These are phyloP conservation scores for Microcyclospora pomicola DNA, from an alignment of 2,329 filamentous ascomycete genomes.

Conservation along the genomic window DNA sequence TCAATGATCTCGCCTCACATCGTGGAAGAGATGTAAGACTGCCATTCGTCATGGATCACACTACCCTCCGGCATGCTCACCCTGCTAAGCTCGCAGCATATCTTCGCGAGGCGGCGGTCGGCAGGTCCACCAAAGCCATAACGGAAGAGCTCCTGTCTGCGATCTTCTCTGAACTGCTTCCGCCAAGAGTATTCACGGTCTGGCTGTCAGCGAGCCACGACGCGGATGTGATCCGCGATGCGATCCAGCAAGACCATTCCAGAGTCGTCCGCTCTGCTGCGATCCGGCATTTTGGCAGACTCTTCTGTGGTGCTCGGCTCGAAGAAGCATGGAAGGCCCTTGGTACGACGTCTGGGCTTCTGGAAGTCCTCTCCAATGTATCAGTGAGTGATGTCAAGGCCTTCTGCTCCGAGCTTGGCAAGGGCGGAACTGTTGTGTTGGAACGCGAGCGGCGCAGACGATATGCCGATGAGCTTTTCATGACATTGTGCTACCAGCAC, in stretches of 20 bases:
- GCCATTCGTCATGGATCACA: too few relatives aligned
- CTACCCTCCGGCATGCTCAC: too few relatives aligned
- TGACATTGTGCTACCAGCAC: slow-evolving; percentile 3
- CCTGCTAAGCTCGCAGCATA: too few relatives aligned
- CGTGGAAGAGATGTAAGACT: too few relatives aligned
- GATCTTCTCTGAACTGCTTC: slow-evolving; percentile 4
- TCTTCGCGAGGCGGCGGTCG: too few relatives aligned
- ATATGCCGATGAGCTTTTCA: slow-evolving; percentile 8
- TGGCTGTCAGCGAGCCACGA: slow-evolving; percentile 10
- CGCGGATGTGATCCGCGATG: slow-evolving; percentile 5
- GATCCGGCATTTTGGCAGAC: slow-evolving; percentile 6
- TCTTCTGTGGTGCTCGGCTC: slow-evolving; percentile 5
- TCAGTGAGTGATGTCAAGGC: slow-evolving; percentile 11
- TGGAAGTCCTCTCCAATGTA: slow-evolving; percentile 7
- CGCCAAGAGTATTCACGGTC: slow-evolving; percentile 9
- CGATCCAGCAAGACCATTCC: slow-evolving; percentile 6
- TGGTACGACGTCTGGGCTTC: slow-evolving; percentile 9
- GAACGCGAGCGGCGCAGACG: slow-evolving; percentile 3
- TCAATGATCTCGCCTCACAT: too few relatives aligned
- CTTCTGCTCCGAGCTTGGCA: slow-evolving; percentile 7
- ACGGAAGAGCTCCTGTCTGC: slow-evolving; percentile 7
- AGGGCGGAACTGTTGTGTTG: slow-evolving; percentile 2
- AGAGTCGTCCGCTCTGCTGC: slow-evolving; percentile 4
- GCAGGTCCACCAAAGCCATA: neutral
- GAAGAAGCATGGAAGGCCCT: slow-evolving; percentile 8